A percentile compares a stretch with the other conserved stretches of the same genome.
Evolutionary conservation across 2,329 filamentous ascomycete species (phyloP).

Genomic region (Ophiostoma perfectum): DNA sequence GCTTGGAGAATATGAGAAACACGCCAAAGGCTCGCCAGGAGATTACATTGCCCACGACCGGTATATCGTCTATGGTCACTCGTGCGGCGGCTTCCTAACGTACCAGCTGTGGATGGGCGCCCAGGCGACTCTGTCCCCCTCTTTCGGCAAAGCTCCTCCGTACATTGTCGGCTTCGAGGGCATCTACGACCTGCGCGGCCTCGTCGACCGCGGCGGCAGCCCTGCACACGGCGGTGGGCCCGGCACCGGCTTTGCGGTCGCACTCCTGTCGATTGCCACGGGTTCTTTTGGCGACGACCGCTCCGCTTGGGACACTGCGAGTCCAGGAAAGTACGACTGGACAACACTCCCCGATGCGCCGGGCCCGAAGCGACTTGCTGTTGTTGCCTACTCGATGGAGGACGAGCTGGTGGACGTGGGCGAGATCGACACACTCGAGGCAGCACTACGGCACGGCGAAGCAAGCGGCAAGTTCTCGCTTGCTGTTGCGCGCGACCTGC

Average conservation of each 20-base stretch:
- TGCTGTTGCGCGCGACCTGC: constrained; percentile 42
- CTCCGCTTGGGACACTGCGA: constrained; percentile 48
- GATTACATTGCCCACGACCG: constrained; percentile 28
- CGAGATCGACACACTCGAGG: constrained; percentile 55
- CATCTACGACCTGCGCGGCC: constrained; percentile 58
- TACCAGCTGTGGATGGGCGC: constrained; percentile 51
- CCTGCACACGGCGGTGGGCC: constrained; percentile 42
- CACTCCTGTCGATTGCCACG: constrained; percentile 23
- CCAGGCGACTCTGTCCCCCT: neutral
- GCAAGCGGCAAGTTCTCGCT: constrained; percentile 31
- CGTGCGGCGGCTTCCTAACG: constrained; percentile 58
- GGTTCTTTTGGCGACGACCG: constrained; percentile 55
- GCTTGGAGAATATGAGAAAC: constrained; percentile 35
- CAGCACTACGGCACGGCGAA: constrained; percentile 35
- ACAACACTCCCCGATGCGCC: neutral
- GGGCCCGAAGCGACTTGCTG: constrained; percentile 28
- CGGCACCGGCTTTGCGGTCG: constrained; percentile 41
- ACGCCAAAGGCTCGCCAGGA: constrained; percentile 28
- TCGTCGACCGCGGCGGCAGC: constrained; percentile 44
- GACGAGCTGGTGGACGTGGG: constrained; percentile 50
- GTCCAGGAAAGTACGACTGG: constrained; percentile 44
- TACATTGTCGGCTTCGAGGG: constrained; percentile 59
- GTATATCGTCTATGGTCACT: constrained; percentile 58
- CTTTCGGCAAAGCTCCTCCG: constrained; percentile 22
- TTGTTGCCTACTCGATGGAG: constrained; percentile 43